A percentile compares a stretch with the other conserved stretches of the same genome.
Conservation (phyloP, 1,284 basidiomycete species). For the Hypsizygus ulmarius region DNA sequence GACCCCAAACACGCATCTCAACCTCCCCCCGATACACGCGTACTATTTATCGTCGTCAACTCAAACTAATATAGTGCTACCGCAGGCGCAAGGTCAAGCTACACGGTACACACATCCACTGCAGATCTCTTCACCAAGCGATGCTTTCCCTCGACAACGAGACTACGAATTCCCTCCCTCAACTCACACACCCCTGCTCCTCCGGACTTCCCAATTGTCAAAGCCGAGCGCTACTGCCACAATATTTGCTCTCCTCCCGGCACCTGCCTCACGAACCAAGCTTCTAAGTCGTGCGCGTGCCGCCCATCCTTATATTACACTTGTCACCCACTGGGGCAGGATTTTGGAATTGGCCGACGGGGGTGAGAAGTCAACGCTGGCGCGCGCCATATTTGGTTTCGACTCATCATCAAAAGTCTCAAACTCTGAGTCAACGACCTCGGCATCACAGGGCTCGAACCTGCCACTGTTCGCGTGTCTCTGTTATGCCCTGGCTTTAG, state of each 20-base stretch:
- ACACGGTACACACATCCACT: slow-evolving; percentile 1
- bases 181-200: slow-evolving; percentile 7
- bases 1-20: slow-evolving; percentile 6
- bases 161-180: slow-evolving; percentile 7
- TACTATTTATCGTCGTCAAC: slow-evolving; percentile 10
- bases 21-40: slow-evolving; percentile 16
- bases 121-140: background rate
- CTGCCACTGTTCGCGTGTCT: slow-evolving; percentile 16
- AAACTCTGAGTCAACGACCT: slow-evolving; percentile 10
- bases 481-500: slow-evolving; percentile 19
- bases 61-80: slow-evolving; percentile 13
- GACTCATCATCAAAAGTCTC: slow-evolving; percentile 22
- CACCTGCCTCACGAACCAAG: slow-evolving; percentile 20
- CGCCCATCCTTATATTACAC: slow-evolving; percentile 16
- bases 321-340: slow-evolving; percentile 17
- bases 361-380: slow-evolving; percentile 17
- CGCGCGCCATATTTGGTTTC: slow-evolving; percentile 15
- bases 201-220: slow-evolving; percentile 2
- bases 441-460: background rate
- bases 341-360: slow-evolving; percentile 13
- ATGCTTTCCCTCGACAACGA: slow-evolving; percentile 1
- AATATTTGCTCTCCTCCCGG: slow-evolving; percentile 29
- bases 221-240: slow-evolving; percentile 18
- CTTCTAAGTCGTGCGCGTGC: slow-evolving; percentile 24
- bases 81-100: background rate